Evolutionary conservation across 139 green algal genomes (phyloP).

Genomic region (Chlorella vulgaris): DNA sequence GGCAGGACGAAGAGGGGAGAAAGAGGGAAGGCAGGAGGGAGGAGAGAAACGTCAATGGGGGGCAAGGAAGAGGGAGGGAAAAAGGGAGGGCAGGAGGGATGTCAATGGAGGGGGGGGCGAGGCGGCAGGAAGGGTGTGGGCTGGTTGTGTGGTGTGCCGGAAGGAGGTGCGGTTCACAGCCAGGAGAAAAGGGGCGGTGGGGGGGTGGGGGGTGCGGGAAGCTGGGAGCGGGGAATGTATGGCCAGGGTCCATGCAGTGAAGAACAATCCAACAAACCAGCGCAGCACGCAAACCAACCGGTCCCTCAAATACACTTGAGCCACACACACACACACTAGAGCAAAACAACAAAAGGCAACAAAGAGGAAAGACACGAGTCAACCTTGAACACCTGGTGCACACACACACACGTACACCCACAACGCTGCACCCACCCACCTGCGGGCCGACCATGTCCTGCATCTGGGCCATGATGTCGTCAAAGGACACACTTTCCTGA

Average conservation of each 20-base stretch:
- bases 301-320: background rate
- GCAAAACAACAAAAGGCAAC: background rate
- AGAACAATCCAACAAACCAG: no score
- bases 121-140: no score
- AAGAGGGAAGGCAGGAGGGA: background rate
- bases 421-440: background rate
- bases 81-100: background rate
- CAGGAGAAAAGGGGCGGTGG: no score
- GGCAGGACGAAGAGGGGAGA: background rate
- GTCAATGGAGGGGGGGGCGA: background rate
- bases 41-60: background rate
- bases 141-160: no score
- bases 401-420: background rate
- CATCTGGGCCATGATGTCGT: constrained; percentile 89
- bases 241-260: no score
- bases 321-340: no score
- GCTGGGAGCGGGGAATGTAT: background rate
- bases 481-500: constrained; percentile 40
- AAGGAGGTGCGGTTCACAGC: no score
- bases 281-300: no score
- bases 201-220: no score
- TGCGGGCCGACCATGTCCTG: constrained; percentile 95
- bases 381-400: background rate
- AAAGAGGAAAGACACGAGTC: no score
- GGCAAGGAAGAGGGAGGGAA: background rate